Percentiles rank a stretch among this genome's conserved stretches.
Conservation (phyloP, 2,329 filamentous ascomycete species). For the Fragosphaeria purpurea region DNA sequence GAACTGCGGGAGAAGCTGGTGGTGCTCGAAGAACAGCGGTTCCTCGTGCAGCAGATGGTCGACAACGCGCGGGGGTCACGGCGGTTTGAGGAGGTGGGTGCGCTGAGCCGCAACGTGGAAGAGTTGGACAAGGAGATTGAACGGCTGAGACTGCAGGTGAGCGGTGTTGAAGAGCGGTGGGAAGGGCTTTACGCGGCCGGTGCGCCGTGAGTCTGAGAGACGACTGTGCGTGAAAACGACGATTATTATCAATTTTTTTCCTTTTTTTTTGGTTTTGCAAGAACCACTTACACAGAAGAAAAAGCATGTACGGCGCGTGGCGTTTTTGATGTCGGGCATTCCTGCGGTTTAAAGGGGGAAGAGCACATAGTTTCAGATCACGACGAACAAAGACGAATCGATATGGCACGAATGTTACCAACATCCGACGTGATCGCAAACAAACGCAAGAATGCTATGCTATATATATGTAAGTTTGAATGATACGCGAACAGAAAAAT, state of each 20-base stretch:
- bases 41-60: conserved; percentile 81
- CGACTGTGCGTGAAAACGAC: too few species aligned
- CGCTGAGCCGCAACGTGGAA: conserved; percentile 68
- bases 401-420: too few species aligned
- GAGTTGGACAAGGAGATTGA: conserved; percentile 74
- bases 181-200: conserved; percentile 37
- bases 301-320: conserved; percentile 4
- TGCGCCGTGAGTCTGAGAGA: not conserved
- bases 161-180: conserved; percentile 52
- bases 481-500: too few species aligned
- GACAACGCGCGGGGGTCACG: conserved; percentile 63
- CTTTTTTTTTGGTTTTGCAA: not conserved
- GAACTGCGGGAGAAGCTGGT: conserved; percentile 69
- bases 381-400: not conserved
- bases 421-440: too few species aligned
- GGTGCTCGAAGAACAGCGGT: conserved; percentile 82
- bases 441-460: too few species aligned
- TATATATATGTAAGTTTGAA: too few species aligned
- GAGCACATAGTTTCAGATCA: not conserved
- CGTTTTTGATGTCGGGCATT: not conserved
- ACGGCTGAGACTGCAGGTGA: conserved; percentile 52
- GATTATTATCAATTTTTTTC: too few species aligned
- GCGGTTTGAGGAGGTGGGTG: conserved; percentile 78
- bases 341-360: too few species aligned
- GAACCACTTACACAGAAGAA: not conserved